Evolutionary conservation across 257 asterid species (phyloP), one percentile per base, ranked within the genome.

Genomic region (Solanum tarijense): DNA sequence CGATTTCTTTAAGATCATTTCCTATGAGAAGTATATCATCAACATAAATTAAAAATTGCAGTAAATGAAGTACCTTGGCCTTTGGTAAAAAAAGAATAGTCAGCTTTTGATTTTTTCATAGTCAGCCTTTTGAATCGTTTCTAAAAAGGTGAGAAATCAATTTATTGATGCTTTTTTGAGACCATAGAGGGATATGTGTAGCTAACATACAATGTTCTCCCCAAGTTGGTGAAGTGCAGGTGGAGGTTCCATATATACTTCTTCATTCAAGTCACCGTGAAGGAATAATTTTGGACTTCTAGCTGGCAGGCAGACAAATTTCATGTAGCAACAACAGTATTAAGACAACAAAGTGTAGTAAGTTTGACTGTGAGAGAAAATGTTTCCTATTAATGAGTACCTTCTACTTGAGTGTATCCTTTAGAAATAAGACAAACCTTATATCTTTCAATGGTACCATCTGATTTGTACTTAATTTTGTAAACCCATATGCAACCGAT

Each of bases 31-130:
- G 86, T 29, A 65, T 46, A 23, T 29, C 25, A 68, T 81, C 66
- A 75, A 86, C 66, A 85, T 88, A 18, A 25, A 27, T 9, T 20
- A 72, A 16, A 14, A 69, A 1, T 29, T 41, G 9, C 4, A 23
- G 83, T 85, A 76, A 34, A 78, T 46, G 48, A 43, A 76, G 11
- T 31, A 27, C 66, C 71, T 69, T 85, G 86, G 12, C 27, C 48
- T 12, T 88, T 88, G 38, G 43, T 72, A 36, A 89, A 89, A 31
- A 87, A 38, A 68, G 87, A 88, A n/a, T 76, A 83, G 55, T 86
- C 66, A 25, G 83, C 88, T 34, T 69, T 69, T 18, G 91, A 86
- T 58, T 89, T 32, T 85, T 58, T 36, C 79, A 34, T 76, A 88
- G 34, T 74, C 68, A 32, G 88, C 86, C 35, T 62, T 86, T 18